Evolutionary conservation across 352 stramenopile genomes (phyloP).

Genomic region (Phytophthora citrophthora): DNA sequence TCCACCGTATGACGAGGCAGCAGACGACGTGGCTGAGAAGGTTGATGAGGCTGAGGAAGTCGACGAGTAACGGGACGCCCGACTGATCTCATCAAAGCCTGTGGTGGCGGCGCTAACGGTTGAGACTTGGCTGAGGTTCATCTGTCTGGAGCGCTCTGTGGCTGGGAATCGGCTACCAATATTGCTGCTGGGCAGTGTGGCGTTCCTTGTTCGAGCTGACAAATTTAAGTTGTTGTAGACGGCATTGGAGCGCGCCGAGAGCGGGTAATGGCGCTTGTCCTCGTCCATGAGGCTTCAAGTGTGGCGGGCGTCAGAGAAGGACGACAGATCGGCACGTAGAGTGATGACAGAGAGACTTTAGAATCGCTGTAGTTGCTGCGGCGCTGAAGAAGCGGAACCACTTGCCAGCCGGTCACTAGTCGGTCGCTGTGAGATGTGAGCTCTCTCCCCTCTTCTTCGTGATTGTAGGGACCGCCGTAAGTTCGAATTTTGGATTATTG

Average conservation of each 20-base stretch:
- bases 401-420: conserved; percentile 21
- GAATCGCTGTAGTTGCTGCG: conserved; percentile 15
- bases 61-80: conserved; percentile 68
- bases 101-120: conserved; percentile 21
- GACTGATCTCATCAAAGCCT: conserved; percentile 57
- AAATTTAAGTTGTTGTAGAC: conserved; percentile 37
- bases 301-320: conserved; percentile 8
- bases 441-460: conserved; percentile 22
- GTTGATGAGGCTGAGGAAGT: conserved; percentile 42
- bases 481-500: conserved; percentile 6
- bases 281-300: conserved; percentile 34
- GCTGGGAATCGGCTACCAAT: conserved; percentile 28
- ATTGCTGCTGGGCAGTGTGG: not conserved
- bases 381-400: conserved; percentile 6
- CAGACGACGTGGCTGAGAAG: conserved; percentile 38
- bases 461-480: conserved; percentile 12
- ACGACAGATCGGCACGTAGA: conserved; percentile 2
- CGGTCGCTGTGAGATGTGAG: not conserved
- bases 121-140: conserved; percentile 55
- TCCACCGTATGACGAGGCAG: conserved; percentile 38
- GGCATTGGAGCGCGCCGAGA: conserved; percentile 34
- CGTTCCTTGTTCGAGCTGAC: conserved; percentile 28
- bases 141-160: conserved; percentile 49
- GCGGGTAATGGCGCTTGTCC: conserved; percentile 37
- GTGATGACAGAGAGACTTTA: conserved; percentile 1